Conservation (phyloP, 768 basidiomycete species). For the Tylopilus vinaceipallidus region DNA sequence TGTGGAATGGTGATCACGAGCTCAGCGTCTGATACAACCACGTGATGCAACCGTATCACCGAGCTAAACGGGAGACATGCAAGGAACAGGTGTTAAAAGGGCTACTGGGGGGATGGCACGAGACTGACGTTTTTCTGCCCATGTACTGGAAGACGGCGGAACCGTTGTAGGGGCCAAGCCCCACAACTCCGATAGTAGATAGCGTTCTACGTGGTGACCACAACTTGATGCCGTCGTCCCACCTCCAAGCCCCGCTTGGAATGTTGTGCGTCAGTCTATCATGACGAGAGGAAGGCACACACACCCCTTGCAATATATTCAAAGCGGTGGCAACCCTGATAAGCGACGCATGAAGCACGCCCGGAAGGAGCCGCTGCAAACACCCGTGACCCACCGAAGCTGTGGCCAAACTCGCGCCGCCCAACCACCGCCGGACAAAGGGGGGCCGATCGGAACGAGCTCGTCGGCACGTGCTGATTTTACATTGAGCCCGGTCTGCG, state of each 20-base stretch:
- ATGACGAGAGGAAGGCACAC: neutral
- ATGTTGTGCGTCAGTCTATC: neutral
- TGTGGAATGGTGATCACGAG: conserved; percentile 1
- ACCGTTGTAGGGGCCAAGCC: conserved; percentile 11
- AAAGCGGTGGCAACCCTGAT: too few relatives aligned
- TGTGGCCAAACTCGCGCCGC: conserved; percentile 14
- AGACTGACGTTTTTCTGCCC: conserved; percentile 10
- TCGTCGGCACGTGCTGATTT: conserved; percentile 12
- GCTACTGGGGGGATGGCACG: too few relatives aligned
- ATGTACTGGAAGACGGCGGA: conserved; percentile 10
- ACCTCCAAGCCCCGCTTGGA: conserved; percentile 8
- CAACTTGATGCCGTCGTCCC: conserved; percentile 9
- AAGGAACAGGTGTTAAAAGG: neutral
- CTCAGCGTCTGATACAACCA: conserved; percentile 1
- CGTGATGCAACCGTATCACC: conserved; percentile 2
- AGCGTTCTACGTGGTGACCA: conserved; percentile 16
- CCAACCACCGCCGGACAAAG: conserved; percentile 13
- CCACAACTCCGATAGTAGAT: conserved; percentile 13
- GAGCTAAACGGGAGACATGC: neutral
- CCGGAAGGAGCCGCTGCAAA: conserved; percentile 18
- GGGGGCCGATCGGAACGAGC: conserved; percentile 14
- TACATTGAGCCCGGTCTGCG: conserved; percentile 3
- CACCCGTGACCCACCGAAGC: neutral
- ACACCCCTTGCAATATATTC: conserved; percentile 5
- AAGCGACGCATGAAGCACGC: too few relatives aligned